Base-by-base conservation (phyloP, 345 rosid genomes). In the Acer yangbiense region DNA sequence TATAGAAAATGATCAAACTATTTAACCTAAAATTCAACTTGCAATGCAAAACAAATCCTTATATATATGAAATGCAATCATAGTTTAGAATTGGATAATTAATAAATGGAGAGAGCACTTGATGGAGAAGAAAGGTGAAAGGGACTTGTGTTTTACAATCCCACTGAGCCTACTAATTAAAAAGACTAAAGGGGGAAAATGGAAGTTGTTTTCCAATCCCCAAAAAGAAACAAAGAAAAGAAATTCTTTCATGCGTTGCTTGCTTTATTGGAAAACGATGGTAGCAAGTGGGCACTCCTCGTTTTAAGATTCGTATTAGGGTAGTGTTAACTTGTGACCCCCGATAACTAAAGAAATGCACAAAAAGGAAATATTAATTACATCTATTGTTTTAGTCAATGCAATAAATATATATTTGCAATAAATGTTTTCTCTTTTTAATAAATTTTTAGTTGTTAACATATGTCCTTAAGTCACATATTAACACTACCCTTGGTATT, bases 101-200 rank as follows among this genome's bases (percentile, higher is more conserved):
- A 9, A 32, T 18, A 17, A 55, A 71, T 54, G 29, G 10, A 35
- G 75, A 16, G 75, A 32, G 27, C 50, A 71, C 75, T 57, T 71
- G 48, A 55, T 71, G 74, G 64, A 18, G 74, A 32, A 32, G 64
- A 71, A 71, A 71, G 55, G 64, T 55, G 74, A 71, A 71, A 71
- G 74, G 64, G 74, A 52, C 63, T 16, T 50, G 16, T 4, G 16
- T 50, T 13, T 50, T 50, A 50, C 18, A 13, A 50, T 50, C 18
- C 55, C 55, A 50, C 55, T 65, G 25, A 44, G 29, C 14, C 62
- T 41, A 70, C 44, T 71, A 48, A 18, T 32, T 70, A 11, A 69
- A 50, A 25, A 48, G 60, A 48, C 29, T 2, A 12, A 16, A 16
- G 58, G 58, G 20, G 9, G 18, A 70, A 70, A 52, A 71, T 55